These are phyloP conservation scores for Phyllosticta citrichinensis DNA, from an alignment of 2,329 filamentous ascomycete species.

Conservation along the genomic window DNA sequence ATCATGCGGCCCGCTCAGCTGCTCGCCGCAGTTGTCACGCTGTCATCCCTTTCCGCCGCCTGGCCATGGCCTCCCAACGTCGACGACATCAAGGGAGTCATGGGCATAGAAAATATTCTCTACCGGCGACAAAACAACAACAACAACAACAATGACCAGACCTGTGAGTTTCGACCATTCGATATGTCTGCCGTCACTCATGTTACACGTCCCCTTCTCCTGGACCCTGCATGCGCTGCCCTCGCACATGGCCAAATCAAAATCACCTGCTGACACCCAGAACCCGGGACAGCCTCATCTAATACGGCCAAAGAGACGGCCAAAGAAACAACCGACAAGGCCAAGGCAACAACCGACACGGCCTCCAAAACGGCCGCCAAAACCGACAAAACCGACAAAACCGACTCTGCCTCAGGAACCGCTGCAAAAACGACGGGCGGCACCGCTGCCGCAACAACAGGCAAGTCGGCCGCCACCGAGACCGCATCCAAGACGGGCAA, in stretches of 20 bases:
- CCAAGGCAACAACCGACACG: not conserved
- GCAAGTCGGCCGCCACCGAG: not conserved
- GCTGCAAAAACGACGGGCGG: not conserved
- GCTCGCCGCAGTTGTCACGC: slow-evolving; percentile 26
- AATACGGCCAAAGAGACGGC: not conserved
- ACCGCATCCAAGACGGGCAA: not conserved
- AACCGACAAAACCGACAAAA: not conserved
- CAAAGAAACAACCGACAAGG: not conserved
- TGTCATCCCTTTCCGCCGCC: slow-evolving; percentile 27
- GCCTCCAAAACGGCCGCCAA: not conserved
- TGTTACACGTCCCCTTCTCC: not conserved
- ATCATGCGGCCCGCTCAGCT: slow-evolving; percentile 30
- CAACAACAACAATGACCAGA: not conserved
- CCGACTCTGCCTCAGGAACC: not conserved
- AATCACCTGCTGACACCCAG: not conserved
- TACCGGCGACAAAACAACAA: slow-evolving; percentile 1
- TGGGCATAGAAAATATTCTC: slow-evolving; percentile 6
- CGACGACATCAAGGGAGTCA: slow-evolving; percentile 6
- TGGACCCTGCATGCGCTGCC: not conserved
- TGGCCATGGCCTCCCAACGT: slow-evolving; percentile 15
- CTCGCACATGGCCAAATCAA: not conserved
- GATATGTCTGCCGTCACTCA: not conserved
- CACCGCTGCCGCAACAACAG: not conserved
- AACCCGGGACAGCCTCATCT: not conserved
- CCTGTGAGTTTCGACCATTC: not conserved